Evolutionary conservation across 345 rosid genomes (phyloP).

Genomic region (Populus simonii): DNA sequence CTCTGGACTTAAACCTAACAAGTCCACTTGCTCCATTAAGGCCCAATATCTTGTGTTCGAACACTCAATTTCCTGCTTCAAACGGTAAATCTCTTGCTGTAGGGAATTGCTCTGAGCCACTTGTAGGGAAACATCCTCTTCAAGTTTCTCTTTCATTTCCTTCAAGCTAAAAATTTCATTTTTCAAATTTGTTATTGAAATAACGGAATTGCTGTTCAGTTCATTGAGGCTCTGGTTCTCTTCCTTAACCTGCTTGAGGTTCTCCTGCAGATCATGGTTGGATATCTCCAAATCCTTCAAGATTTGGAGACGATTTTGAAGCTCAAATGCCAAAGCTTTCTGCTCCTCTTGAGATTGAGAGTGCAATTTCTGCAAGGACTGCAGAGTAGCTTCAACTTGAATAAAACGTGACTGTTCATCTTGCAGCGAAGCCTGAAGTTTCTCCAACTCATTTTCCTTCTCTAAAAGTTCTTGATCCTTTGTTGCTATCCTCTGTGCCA

Average conservation of each 20-base stretch:
- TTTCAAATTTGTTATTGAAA: conserved; percentile 42
- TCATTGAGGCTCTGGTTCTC: conserved; percentile 27
- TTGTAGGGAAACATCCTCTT: conserved; percentile 19
- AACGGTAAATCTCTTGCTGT: conserved; percentile 23
- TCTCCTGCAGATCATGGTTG: conserved; percentile 49
- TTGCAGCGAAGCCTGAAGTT: conserved; percentile 33
- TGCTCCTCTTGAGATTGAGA: conserved; percentile 36
- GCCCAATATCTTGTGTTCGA: conserved; percentile 26
- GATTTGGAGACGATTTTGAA: conserved; percentile 24
- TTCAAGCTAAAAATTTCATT: conserved; percentile 32
- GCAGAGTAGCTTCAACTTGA: conserved; percentile 59
- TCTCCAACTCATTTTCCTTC: conserved; percentile 42
- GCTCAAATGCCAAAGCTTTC: conserved; percentile 27
- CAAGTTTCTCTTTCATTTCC: conserved; percentile 28
- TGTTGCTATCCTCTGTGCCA: conserved; percentile 22
- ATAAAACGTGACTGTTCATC: conserved; percentile 61
- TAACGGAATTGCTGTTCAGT: conserved; percentile 46
- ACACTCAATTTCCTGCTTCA: conserved; percentile 29
- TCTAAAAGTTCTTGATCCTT: conserved; percentile 70
- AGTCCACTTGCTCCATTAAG: conserved; percentile 22
- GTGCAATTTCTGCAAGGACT: conserved; percentile 33
- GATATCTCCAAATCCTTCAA: conserved; percentile 25
- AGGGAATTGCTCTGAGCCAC: conserved; percentile 18
- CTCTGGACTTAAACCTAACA: conserved; percentile 23
- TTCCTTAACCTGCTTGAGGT: conserved; percentile 43